Evolutionary conservation across 495 filamentous ascomycete species (phyloP).

Genomic region (Penicillium silybi): DNA sequence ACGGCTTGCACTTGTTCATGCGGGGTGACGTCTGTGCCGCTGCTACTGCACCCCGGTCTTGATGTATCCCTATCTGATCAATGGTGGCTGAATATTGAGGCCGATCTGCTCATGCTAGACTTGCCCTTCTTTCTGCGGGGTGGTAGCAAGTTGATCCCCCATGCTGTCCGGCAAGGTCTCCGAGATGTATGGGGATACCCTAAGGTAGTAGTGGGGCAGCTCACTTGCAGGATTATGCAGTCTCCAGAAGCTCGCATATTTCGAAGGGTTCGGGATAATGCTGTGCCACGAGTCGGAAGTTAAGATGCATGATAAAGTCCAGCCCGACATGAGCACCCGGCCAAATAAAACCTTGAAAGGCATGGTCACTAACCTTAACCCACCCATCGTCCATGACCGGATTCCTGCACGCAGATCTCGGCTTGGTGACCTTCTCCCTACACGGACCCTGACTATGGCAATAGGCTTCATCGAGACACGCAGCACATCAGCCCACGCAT

Average conservation of each 20-base stretch:
- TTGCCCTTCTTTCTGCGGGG: not conserved
- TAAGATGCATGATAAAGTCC: not conserved
- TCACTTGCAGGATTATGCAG: not conserved
- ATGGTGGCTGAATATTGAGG: not conserved
- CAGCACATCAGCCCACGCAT: no score
- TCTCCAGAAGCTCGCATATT: not conserved
- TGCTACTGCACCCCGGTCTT: slow-evolving; percentile 4
- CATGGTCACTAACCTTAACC: not conserved
- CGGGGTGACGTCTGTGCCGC: slow-evolving; percentile 18
- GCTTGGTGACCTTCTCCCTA: no score
- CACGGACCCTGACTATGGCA: no score
- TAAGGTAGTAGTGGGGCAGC: not conserved
- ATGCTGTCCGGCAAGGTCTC: not conserved
- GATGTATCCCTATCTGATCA: not conserved
- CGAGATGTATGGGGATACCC: not conserved
- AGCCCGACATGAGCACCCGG: not conserved
- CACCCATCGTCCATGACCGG: not conserved
- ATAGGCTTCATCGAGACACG: no score
- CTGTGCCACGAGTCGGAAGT: not conserved
- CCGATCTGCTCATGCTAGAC: not conserved
- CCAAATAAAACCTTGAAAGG: not conserved
- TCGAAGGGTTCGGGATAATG: not conserved
- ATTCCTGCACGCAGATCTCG: not conserved
- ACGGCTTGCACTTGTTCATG: slow-evolving; percentile 2
- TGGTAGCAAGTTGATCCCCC: not conserved